Evolutionary conservation across 192 early-diverging fungal genomes (phyloP), one percentile per base, ranked within the genome.

Genomic region (Entomortierella beljakovae): DNA sequence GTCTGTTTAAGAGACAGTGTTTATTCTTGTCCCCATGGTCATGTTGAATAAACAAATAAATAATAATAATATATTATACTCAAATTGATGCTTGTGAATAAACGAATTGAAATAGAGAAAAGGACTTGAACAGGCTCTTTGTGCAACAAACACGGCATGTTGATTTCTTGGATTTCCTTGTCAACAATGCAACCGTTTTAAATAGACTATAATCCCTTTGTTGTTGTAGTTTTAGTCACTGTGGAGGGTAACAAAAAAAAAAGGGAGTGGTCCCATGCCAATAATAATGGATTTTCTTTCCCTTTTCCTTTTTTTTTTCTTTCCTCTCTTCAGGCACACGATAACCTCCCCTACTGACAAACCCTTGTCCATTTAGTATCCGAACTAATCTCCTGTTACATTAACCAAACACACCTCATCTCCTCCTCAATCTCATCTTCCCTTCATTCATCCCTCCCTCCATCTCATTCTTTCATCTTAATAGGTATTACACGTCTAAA

Each of bases 241-340:
- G n/a, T n/a, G n/a, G n/a, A n/a, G n/a, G n/a, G n/a, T n/a, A n/a
- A n/a, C n/a, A n/a, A n/a, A n/a, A n/a, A n/a, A n/a, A n/a, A n/a
- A n/a, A n/a, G n/a, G n/a, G n/a, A n/a, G n/a, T n/a, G n/a, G n/a
- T 31, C 11, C 49, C 28, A 18, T 46, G 0, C 13, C 46, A 40
- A 23, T 15, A 49, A 31, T 46, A 43, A 16, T 61, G 2, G 9
- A 16, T 57, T 37, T 25, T 9, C 25, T 31, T 37, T 23, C 64
- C 35, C 16, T 52, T 35, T 46, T 54, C 29, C 43, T 16, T 18
- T 59, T 58, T 61, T 38, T 42, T 57, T 35, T 63, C 29, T 54
- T 48, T 58, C 43, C 50, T 62, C 25, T 68, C 58, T 62, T 75
- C 51, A 74, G 57, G 57, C 71, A 64, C 46, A 69, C 42, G 56